Evolutionary conservation across 1,139 yeast species (phyloP).

Genomic region (Taiozyma sp.): DNA sequence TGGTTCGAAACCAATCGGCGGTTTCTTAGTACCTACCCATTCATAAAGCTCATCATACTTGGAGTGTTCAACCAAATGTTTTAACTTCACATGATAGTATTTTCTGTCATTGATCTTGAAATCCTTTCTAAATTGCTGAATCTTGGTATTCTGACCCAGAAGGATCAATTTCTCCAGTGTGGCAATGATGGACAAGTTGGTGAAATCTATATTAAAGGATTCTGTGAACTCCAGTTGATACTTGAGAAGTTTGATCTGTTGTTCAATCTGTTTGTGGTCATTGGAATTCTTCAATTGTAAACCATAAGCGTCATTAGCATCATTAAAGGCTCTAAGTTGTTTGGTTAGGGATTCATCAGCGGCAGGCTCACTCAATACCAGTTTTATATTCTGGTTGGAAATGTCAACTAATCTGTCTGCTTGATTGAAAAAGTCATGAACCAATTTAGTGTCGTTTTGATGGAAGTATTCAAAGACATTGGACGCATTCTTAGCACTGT

Average conservation of each 20-base stretch:
- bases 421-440: slow-evolving; percentile 53
- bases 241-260: slow-evolving; percentile 45
- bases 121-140: slow-evolving; percentile 50
- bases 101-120: slow-evolving; percentile 61
- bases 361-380: slow-evolving; percentile 5
- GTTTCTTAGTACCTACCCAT: slow-evolving; percentile 42
- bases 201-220: slow-evolving; percentile 52
- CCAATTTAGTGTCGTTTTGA: slow-evolving; percentile 29
- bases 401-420: slow-evolving; percentile 47
- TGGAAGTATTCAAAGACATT: slow-evolving; percentile 39
- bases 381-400: slow-evolving; percentile 35
- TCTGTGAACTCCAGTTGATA: slow-evolving; percentile 48
- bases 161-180: slow-evolving; percentile 50
- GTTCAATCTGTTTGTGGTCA: slow-evolving; percentile 32
- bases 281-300: slow-evolving; percentile 21
- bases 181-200: slow-evolving; percentile 46
- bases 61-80: slow-evolving; percentile 41
- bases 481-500: slow-evolving; percentile 37
- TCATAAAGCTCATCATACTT: slow-evolving; percentile 60
- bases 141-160: slow-evolving; percentile 55
- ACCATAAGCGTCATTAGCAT: slow-evolving; percentile 22
- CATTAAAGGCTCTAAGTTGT: slow-evolving; percentile 24
- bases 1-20: slow-evolving; percentile 72
- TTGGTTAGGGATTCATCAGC: slow-evolving; percentile 18
- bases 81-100: slow-evolving; percentile 57